Percentiles rank a stretch among this genome's conserved stretches.
phyloP scores from a whole-genome alignment of 2,329 filamentous ascomycete genomes.

The Exophiala spinifera region DNA sequence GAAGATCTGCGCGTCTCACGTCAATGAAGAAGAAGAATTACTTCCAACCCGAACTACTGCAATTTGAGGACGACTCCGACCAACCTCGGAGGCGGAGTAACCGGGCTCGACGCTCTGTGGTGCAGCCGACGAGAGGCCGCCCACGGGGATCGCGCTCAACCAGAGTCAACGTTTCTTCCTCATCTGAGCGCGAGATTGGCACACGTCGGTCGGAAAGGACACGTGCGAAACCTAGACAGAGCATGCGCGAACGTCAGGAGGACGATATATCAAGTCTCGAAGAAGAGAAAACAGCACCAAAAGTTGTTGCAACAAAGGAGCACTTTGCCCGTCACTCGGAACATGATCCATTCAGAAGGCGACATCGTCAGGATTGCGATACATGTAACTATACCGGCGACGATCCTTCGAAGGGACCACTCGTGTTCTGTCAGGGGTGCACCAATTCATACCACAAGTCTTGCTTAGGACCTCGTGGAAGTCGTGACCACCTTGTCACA shows the following conservation, averaged over 20 bases:
- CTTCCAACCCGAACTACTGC: slow-evolving; percentile 11
- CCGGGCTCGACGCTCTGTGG: slow-evolving; percentile 10
- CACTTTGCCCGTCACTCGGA: slow-evolving; percentile 62
- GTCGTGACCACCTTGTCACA: slow-evolving; percentile 82
- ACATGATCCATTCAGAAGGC: slow-evolving; percentile 64
- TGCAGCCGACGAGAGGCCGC: slow-evolving; percentile 2
- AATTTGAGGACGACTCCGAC: slow-evolving; percentile 17
- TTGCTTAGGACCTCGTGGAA: slow-evolving; percentile 72
- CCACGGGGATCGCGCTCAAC: neutral
- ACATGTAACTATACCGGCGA: slow-evolving; percentile 61
- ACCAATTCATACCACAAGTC: slow-evolving; percentile 75
- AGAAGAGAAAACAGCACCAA: slow-evolving; percentile 48
- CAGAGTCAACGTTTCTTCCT: neutral
- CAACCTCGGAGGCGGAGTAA: slow-evolving; percentile 19
- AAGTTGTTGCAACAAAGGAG: slow-evolving; percentile 65
- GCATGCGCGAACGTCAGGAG: slow-evolving; percentile 51
- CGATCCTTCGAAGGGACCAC: slow-evolving; percentile 59
- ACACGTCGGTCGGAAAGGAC: slow-evolving; percentile 35
- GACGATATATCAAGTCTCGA: slow-evolving; percentile 41
- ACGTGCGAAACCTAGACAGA: slow-evolving; percentile 33
- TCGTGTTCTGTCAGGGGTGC: slow-evolving; percentile 91
- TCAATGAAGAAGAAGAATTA: slow-evolving; percentile 5
- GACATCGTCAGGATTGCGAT: slow-evolving; percentile 70
- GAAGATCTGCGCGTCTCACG: slow-evolving; percentile 20
- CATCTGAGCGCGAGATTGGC: slow-evolving; percentile 17